These are phyloP conservation scores for Rhododendron kiyosumense DNA, from an alignment of 148 eudicot species.

Conservation along the genomic window DNA sequence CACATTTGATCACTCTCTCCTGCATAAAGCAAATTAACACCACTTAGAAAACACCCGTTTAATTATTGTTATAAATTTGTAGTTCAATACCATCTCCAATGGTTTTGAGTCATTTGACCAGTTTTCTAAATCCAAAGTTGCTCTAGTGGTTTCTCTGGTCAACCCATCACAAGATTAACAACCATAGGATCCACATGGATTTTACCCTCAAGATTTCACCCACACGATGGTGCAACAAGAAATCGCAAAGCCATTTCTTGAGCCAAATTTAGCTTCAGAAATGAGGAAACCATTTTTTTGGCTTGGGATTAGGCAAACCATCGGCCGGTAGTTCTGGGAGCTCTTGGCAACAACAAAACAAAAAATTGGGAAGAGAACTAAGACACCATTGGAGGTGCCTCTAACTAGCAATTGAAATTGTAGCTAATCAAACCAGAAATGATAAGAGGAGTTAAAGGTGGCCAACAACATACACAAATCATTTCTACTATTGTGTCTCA, in stretches of 20 bases:
- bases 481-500: neutral
- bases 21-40: conserved; percentile 26
- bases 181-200: neutral
- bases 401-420: neutral
- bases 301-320: neutral
- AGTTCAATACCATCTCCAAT: neutral
- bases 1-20: conserved; percentile 65
- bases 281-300: neutral
- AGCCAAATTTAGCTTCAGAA: neutral
- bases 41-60: neutral
- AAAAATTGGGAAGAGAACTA: neutral
- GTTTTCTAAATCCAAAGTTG: neutral
- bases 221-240: neutral
- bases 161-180: neutral
- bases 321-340: neutral
- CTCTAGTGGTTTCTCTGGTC: neutral
- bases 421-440: conserved; percentile 4
- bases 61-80: neutral
- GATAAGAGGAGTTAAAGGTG: neutral
- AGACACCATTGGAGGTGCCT: neutral
- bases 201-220: neutral
- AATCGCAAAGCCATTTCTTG: neutral
- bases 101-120: neutral
- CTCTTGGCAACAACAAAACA: neutral
- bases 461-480: neutral